These are phyloP conservation scores for Rhododendron ferrugineum DNA, from an alignment of 148 eudicot genomes.

Conservation along the genomic window DNA sequence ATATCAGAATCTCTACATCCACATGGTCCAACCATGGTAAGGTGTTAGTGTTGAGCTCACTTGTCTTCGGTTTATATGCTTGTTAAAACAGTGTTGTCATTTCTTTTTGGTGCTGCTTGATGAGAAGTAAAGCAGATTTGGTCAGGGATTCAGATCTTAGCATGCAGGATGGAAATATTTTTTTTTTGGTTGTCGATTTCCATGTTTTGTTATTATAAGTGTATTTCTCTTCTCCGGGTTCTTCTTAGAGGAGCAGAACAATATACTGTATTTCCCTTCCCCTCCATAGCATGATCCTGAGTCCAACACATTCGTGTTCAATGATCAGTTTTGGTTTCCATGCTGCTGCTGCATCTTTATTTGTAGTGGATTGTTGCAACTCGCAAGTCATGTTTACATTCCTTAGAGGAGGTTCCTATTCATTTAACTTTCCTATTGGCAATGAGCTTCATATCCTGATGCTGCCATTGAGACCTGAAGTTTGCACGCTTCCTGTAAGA, in stretches of 20 bases:
- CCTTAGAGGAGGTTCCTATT: not conserved
- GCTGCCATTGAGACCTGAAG: not conserved
- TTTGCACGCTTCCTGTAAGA: not conserved
- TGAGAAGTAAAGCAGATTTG: not conserved
- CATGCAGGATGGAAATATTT: not conserved
- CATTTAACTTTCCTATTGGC: not conserved
- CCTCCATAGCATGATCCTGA: not conserved
- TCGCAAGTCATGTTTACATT: not conserved
- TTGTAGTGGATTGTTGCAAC: not conserved
- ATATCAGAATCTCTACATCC: not conserved
- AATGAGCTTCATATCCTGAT: not conserved
- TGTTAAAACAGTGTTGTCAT: not conserved
- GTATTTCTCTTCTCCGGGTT: not conserved
- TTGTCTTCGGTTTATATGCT: not conserved
- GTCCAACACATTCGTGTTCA: not conserved
- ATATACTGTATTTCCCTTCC: not conserved
- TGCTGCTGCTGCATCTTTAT: not conserved
- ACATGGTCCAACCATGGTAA: not conserved
- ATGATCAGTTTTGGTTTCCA: not conserved
- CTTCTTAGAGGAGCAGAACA: not conserved
- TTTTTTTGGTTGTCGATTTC: not conserved
- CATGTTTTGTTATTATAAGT: not conserved
- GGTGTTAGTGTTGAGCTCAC: not conserved
- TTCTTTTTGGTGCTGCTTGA: not conserved
- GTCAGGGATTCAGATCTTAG: not conserved